Evolutionary conservation across 2,329 filamentous ascomycete genomes (phyloP).

Genomic region (Paraconiothyrium sp.): DNA sequence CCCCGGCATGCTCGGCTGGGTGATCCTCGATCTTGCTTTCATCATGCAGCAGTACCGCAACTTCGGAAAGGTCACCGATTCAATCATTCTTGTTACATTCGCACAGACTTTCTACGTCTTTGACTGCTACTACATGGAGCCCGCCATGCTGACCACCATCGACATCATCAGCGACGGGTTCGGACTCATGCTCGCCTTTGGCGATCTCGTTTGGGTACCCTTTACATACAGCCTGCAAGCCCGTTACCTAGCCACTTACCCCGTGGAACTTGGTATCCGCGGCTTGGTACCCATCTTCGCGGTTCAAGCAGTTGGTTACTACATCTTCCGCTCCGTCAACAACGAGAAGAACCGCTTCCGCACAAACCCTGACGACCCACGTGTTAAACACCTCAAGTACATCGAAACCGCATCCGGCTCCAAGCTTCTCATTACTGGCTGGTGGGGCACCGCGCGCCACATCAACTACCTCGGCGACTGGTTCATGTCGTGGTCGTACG

Average conservation of each 20-base stretch:
- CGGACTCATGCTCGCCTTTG: conserved; percentile 93
- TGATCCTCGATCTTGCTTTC: conserved; percentile 84
- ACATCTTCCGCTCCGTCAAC: conserved; percentile 93
- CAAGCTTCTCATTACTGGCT: conserved; percentile 82
- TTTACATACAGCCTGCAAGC: conserved; percentile 88
- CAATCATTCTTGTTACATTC: conserved; percentile 79
- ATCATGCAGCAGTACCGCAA: conserved; percentile 87
- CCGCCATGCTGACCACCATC: conserved; percentile 90
- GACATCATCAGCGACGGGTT: conserved; percentile 94
- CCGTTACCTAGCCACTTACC: conserved; percentile 84
- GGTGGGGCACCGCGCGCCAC: conserved; percentile 92
- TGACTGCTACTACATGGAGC: conserved; percentile 87
- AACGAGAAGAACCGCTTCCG: conserved; percentile 95
- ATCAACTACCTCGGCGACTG: conserved; percentile 98
- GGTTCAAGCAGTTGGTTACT: conserved; percentile 78
- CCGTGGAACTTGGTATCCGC: conserved; percentile 75
- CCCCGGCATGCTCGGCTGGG: conserved; percentile 91
- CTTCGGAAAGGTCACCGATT: conserved; percentile 84
- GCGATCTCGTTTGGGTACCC: conserved; percentile 91
- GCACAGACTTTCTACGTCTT: conserved; percentile 86
- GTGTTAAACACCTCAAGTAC: conserved; percentile 81
- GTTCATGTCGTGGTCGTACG: conserved; percentile 92
- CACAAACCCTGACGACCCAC: conserved; percentile 82
- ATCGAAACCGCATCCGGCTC: conserved; percentile 86
- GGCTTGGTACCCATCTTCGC: conserved; percentile 72